These are phyloP conservation scores for Pyrenochaeta sp. DNA, from an alignment of 2,329 filamentous ascomycete genomes.

Conservation along the genomic window DNA sequence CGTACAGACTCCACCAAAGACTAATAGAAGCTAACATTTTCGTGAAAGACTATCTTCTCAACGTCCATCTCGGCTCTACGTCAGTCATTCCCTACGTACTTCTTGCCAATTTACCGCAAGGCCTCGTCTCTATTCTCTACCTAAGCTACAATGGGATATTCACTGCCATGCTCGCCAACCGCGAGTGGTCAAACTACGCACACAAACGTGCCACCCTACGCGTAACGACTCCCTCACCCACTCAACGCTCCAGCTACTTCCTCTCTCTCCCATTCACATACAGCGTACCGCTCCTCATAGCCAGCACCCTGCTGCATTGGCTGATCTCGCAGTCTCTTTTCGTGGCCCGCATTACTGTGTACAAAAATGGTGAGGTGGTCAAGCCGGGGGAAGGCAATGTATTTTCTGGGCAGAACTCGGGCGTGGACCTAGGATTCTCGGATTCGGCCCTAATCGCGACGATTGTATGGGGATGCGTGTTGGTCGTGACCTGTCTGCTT, in stretches of 20 bases:
- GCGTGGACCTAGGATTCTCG: too few relatives aligned
- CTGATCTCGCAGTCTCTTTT: neutral
- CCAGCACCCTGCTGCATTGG: neutral
- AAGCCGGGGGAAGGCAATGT: too few relatives aligned
- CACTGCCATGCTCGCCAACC: slow-evolving; percentile 56
- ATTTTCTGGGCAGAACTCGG: too few relatives aligned
- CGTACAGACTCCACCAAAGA: too few relatives aligned
- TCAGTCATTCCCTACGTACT: slow-evolving; percentile 29
- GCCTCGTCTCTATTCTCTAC: slow-evolving; percentile 57
- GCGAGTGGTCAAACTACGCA: slow-evolving; percentile 56
- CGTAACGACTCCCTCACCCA: slow-evolving; percentile 40
- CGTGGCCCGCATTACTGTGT: slow-evolving; percentile 26
- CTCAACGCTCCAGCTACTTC: slow-evolving; percentile 30
- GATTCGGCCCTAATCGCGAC: too few relatives aligned
- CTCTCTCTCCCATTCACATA: neutral
- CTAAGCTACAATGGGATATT: slow-evolving; percentile 56
- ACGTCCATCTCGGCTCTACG: too few relatives aligned
- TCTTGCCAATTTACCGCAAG: slow-evolving; percentile 58
- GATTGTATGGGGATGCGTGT: too few relatives aligned
- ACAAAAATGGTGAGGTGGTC: too few relatives aligned
- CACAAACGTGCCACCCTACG: slow-evolving; percentile 40
- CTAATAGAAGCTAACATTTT: too few relatives aligned
- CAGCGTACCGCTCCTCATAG: neutral
- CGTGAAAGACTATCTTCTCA: too few relatives aligned
- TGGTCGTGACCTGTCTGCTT: neutral